phyloP scores from a whole-genome alignment of 176 grass and related monocot genomes.

The Oryza meridionalis region DNA sequence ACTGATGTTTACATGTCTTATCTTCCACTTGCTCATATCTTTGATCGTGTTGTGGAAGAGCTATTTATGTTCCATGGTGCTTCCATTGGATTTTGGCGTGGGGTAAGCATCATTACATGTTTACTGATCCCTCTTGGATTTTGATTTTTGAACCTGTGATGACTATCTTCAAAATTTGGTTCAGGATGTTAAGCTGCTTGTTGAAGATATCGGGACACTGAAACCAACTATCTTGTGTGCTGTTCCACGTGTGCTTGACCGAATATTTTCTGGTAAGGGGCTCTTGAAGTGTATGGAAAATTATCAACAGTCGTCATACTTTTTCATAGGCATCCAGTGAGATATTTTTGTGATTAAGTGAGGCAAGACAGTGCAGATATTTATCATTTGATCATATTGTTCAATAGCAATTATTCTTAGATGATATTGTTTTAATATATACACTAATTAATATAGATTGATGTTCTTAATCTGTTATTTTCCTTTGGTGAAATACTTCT shows the following conservation, averaged over 20 bases:
- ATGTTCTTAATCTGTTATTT: conserved; percentile 15
- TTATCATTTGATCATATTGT: conserved; percentile 14
- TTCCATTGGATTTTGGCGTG: conserved; percentile 98
- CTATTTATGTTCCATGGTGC: conserved; percentile 91
- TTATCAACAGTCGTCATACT: not conserved
- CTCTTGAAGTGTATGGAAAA: conserved; percentile 24
- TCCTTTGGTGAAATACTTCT: not conserved
- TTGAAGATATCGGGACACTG: conserved; percentile 86
- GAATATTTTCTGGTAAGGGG: conserved; percentile 88
- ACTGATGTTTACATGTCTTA: conserved; percentile 92
- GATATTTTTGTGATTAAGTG: conserved; percentile 25
- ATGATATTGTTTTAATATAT: not conserved
- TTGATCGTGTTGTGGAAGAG: conserved; percentile 94
- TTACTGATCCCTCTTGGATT: conserved; percentile 29
- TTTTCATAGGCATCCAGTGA: conserved; percentile 11
- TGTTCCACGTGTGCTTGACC: conserved; percentile 95
- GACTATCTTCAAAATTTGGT: conserved; percentile 39
- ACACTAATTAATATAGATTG: not conserved
- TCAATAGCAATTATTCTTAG: not conserved
- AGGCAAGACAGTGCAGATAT: not conserved
- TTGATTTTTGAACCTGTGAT: conserved; percentile 28
- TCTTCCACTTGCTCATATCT: conserved; percentile 96
- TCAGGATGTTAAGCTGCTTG: conserved; percentile 89
- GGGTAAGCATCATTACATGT: conserved; percentile 58
- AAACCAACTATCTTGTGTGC: conserved; percentile 94